These are phyloP conservation scores for Thermoascus crustaceus DNA, from an alignment of 2,329 filamentous ascomycete genomes.

Conservation along the genomic window DNA sequence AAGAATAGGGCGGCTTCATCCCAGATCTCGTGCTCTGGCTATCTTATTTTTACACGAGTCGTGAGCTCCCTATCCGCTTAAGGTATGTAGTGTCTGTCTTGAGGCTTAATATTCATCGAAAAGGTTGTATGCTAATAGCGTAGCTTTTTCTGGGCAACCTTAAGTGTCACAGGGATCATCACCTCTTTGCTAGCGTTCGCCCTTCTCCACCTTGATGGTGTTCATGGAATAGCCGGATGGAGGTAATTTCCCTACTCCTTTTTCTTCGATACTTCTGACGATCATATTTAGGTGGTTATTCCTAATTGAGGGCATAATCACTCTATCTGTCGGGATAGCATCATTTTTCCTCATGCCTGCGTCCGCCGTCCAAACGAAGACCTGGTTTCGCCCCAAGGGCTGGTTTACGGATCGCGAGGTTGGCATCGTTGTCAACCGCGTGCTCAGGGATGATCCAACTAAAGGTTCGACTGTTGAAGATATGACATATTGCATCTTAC, in stretches of 20 bases:
- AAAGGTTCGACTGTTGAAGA: constrained; percentile 33
- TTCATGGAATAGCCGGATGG: constrained; percentile 31
- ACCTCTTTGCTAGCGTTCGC: constrained; percentile 30
- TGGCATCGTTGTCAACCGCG: constrained; percentile 52
- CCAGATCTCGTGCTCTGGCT: constrained; percentile 51
- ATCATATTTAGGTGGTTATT: constrained; percentile 38
- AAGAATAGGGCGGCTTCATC: constrained; percentile 47
- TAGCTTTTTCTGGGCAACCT: constrained; percentile 59
- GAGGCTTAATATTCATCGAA: not conserved
- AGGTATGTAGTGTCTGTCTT: constrained; percentile 15
- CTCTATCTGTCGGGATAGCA: constrained; percentile 44
- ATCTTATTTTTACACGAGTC: constrained; percentile 59
- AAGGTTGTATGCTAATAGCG: not conserved
- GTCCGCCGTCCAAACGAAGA: constrained; percentile 44
- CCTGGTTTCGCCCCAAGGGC: constrained; percentile 47
- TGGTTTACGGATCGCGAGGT: constrained; percentile 57
- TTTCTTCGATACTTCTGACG: constrained; percentile 16
- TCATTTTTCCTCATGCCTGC: constrained; percentile 50
- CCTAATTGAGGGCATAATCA: constrained; percentile 50
- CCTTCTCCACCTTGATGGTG: constrained; percentile 27
- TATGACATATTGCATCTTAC: not conserved
- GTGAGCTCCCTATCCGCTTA: constrained; percentile 56
- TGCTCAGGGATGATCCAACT: constrained; percentile 52
- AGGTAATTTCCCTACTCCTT: constrained; percentile 32
- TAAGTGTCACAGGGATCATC: constrained; percentile 32